These are phyloP conservation scores for Nemania sp. DNA, from an alignment of 2,329 filamentous ascomycete species.

Conservation along the genomic window DNA sequence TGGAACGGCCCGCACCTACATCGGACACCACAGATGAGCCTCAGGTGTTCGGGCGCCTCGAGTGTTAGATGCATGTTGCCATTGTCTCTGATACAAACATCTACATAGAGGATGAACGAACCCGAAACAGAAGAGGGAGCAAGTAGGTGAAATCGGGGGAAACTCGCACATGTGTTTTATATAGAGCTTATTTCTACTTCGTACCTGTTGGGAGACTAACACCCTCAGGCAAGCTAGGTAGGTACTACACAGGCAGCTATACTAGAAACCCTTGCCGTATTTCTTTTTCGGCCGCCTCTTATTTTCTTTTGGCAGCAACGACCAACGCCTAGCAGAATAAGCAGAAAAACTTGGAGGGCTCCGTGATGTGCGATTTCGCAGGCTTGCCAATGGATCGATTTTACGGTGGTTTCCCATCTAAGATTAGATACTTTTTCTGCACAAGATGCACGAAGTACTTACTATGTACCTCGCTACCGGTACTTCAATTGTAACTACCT, in stretches of 20 bases:
- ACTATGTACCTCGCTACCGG: too few relatives aligned
- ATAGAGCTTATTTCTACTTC: neutral
- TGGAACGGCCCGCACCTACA: conserved; percentile 9
- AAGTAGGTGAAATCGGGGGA: too few relatives aligned
- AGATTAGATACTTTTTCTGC: neutral
- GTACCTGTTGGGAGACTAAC: neutral
- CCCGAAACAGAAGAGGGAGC: too few relatives aligned
- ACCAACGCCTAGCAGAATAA: neutral
- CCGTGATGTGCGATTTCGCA: conserved; percentile 1
- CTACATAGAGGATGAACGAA: too few relatives aligned
- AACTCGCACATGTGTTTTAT: too few relatives aligned
- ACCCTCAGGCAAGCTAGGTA: neutral
- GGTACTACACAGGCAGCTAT: too few relatives aligned
- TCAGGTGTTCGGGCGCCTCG: neutral
- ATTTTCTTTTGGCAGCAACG: conserved; percentile 8
- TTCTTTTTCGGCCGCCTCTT: conserved; percentile 15
- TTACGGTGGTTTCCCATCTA: neutral
- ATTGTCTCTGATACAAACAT: neutral
- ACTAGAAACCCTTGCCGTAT: neutral
- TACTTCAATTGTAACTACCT: too few relatives aligned
- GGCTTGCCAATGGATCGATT: neutral
- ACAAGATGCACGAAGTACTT: too few relatives aligned
- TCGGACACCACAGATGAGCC: conserved; percentile 8
- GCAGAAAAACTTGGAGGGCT: neutral
- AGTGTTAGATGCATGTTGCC: neutral